Evolutionary conservation across 2,329 filamentous ascomycete genomes (phyloP), one percentile per base, ranked within the genome.

Genomic region (Teratosphaeria pseudoeucalypti): DNA sequence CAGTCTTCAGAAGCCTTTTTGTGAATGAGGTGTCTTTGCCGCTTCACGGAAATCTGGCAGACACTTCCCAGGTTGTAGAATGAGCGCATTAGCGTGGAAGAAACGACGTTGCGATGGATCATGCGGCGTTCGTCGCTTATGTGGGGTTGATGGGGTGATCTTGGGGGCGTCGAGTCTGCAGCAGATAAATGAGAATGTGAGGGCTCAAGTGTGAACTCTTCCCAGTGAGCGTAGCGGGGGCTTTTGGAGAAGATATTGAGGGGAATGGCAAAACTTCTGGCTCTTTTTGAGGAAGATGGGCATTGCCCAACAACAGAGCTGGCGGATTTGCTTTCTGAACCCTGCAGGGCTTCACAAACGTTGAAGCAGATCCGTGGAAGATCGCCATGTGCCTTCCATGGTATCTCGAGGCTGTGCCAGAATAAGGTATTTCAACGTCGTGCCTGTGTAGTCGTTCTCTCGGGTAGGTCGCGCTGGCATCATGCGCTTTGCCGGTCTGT

Each of bases 71-170:
- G n/a, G n/a, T n/a, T 70, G 71, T 4, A 64, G 66, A 74, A 74
- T 62, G 70, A 77, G 60, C 69, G 70, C 1, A 10, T 81, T 32
- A 75, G 73, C 0, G 64, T 76, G 58, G 71, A 73, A 2, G 77
- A 79, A 60, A 71, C 73, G 54, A 76, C 77, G 1, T 60, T 81
- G 60, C 65, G 78, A 26, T 81, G 78, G 78, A 64, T 76, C 26
- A 67, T 70, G 12, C 74, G 81, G 66, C 78, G 81, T 63, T 77
- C 73, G 3, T 57, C 65, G n/a, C 58, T 78, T 32, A 43, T 65
- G 64, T 9, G 54, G 65, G 4, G 68, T 68, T 0, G 76, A 77
- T 66, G 72, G 64, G 2, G 63, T 77, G 9, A 75, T 77, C 56
- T 65, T 77, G 6, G 75, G 75, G 2, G 74, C 72, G 11, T 73